Conservation (phyloP, 2,329 filamentous ascomycete genomes). For the Penicillium sp. region DNA sequence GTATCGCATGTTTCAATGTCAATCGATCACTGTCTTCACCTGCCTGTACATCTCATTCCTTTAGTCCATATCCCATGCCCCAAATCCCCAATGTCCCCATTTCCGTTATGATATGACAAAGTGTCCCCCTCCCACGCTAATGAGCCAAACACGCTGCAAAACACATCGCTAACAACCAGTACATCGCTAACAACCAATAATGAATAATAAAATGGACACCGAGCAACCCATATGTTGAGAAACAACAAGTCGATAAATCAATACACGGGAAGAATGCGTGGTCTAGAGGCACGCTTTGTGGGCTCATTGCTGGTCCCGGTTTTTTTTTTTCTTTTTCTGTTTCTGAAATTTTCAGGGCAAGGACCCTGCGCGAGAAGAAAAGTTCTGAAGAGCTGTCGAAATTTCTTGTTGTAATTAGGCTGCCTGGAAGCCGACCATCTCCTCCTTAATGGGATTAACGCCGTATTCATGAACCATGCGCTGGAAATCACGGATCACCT, state of each 20-base stretch:
- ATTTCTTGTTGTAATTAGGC: neutral
- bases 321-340: too few relatives aligned
- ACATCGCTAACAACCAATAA: conserved; percentile 12
- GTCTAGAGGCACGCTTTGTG: neutral
- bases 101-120: conserved; percentile 15
- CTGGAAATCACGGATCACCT: conserved; percentile 89
- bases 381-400: neutral
- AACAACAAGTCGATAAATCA: neutral
- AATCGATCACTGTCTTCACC: neutral
- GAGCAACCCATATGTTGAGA: neutral
- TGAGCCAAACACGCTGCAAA: neutral
- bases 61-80: neutral
- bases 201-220: conserved; percentile 3
- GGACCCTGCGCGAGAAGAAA: neutral
- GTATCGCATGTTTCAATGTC: conserved; percentile 7
- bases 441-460: conserved; percentile 33
- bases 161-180: conserved; percentile 13
- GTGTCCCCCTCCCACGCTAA: neutral
- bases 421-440: conserved; percentile 21
- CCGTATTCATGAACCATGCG: conserved; percentile 80
- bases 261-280: neutral
- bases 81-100: conserved; percentile 4
- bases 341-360: neutral
- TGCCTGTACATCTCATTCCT: conserved; percentile 6
- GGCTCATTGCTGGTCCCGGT: neutral